A percentile compares a stretch with the other conserved stretches of the same genome.
Evolutionary conservation across 305 asterid genomes (phyloP).

Genomic region (Fraxinus dipetala): DNA sequence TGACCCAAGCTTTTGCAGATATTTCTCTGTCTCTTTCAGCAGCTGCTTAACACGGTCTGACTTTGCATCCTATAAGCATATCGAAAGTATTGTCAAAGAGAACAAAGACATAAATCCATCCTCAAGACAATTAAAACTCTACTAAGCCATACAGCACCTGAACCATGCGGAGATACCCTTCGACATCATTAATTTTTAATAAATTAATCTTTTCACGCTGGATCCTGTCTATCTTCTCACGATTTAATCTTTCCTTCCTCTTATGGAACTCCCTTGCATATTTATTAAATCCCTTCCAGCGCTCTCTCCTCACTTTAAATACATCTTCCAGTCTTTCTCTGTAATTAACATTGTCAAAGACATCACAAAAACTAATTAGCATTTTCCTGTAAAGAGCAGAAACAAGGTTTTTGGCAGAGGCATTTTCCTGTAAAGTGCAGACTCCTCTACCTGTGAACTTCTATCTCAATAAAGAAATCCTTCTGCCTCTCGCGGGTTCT

Average conservation of each 20-base stretch:
- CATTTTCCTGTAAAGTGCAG: conserved; percentile 1
- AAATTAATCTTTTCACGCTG: conserved; percentile 98
- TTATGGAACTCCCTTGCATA: conserved; percentile 91
- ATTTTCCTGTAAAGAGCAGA: conserved; percentile 9
- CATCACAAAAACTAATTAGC: conserved; percentile 9
- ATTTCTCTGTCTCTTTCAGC: conserved; percentile 93
- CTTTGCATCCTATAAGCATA: conserved; percentile 76
- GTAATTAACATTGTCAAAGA: conserved; percentile 27
- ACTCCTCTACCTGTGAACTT: conserved; percentile 74
- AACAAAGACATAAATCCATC: conserved; percentile 6
- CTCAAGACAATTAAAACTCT: conserved; percentile 7
- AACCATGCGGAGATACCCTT: conserved; percentile 99
- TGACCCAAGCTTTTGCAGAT: conserved; percentile 89
- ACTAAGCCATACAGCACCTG: conserved; percentile 53
- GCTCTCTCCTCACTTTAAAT: conserved; percentile 86
- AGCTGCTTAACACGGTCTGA: conserved; percentile 91
- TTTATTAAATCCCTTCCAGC: conserved; percentile 86
- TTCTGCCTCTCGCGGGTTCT: conserved; percentile 92
- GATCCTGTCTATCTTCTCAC: conserved; percentile 96
- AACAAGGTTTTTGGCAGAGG: conserved; percentile 23
- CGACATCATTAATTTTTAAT: conserved; percentile 92
- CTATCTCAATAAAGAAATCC: conserved; percentile 91
- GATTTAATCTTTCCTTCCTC: conserved; percentile 90
- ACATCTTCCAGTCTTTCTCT: conserved; percentile 95
- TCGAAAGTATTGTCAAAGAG: conserved; percentile 24